Evolutionary conservation across 306 rosid species (phyloP), one percentile per base, ranked within the genome.

Genomic region (Mimosa pudica): DNA sequence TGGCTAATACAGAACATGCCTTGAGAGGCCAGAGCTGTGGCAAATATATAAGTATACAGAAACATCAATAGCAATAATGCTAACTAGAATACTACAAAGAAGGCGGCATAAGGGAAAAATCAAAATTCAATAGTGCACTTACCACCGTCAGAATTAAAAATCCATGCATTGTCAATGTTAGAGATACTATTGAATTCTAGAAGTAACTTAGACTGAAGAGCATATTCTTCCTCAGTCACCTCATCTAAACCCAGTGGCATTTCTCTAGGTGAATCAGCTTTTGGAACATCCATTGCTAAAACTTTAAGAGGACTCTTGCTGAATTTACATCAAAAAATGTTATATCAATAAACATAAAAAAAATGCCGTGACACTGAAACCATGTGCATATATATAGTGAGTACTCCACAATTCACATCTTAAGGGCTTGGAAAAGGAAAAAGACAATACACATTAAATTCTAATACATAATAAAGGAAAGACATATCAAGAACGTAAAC

Each of bases 1-100:
- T 92, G 98, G 88, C 98, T 88, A 52, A 91, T 78, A 10, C 86
- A 87, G 80, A 92, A 89, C 92, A 89, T 86, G 57, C 83, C 98
- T 72, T 79, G 87, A 6, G 97, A 83, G 61, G 71, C 74, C 11
- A 33, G 75, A 62, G 84, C 89, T 86, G 82, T 33, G 44, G 64
- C 68, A 79, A 77, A 72, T 71, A 60, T 12, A n/a, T 0, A 18
- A 18, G 14, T 14, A 70, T 24, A 74, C 38, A 63, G 3, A 45
- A 20, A 65, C 17, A 71, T 24, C 13, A 48, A 70, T 49, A 42
- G 44, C 47, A 60, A 61, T 30, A 44, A 58, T 71, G 7, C 30
- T 71, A 74, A 41, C 54, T 42, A 3, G 54, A 70, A 64, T 73
- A 74, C 72, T 66, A 1, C 20, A 66, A 66, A 66, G 36, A 70